A percentile compares a stretch with the other conserved stretches of the same genome.
phyloP scores from a whole-genome alignment of 805 yeast genomes.

The Candida gorgasii region DNA sequence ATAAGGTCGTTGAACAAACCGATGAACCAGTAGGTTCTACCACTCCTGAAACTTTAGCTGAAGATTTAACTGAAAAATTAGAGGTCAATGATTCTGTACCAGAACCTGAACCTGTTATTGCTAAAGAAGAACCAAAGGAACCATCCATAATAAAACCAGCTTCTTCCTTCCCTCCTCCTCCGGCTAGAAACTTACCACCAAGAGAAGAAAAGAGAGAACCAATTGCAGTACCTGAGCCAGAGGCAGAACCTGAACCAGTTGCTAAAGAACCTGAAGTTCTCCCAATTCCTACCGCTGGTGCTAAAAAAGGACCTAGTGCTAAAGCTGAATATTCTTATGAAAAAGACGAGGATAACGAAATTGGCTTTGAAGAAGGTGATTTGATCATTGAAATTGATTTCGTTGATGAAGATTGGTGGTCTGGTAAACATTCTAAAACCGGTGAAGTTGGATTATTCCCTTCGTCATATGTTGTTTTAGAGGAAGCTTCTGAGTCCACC shows the following conservation, averaged over 20 bases:
- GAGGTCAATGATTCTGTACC: slow-evolving; percentile 13
- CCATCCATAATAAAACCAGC: slow-evolving; percentile 11
- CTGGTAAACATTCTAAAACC: slow-evolving; percentile 39
- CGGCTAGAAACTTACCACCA: slow-evolving; percentile 10
- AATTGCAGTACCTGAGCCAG: slow-evolving; percentile 1
- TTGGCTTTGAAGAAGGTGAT: slow-evolving; percentile 68
- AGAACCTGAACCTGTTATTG: slow-evolving; percentile 13
- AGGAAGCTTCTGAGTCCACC: slow-evolving; percentile 24
- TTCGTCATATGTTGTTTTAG: slow-evolving; percentile 49
- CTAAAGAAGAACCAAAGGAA: slow-evolving; percentile 9
- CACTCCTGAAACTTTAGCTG: slow-evolving; percentile 15
- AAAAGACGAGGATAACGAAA: slow-evolving; percentile 76
- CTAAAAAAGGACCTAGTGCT: slow-evolving; percentile 45
- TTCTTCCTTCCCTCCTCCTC: slow-evolving; percentile 13
- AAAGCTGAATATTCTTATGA: slow-evolving; percentile 79
- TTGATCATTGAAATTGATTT: slow-evolving; percentile 63
- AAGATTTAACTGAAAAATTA: slow-evolving; percentile 16
- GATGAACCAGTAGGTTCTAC: slow-evolving; percentile 24
- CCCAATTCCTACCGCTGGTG: slow-evolving; percentile 11
- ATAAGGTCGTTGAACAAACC: slow-evolving; percentile 39
- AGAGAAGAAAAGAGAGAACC: slow-evolving; percentile 8
- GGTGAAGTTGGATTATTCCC: slow-evolving; percentile 59
- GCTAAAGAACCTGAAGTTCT: slow-evolving; percentile 16
- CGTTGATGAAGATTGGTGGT: slow-evolving; percentile 78
- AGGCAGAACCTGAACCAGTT: slow-evolving; percentile 12